Evolutionary conservation across 148 eudicot species (phyloP), one percentile per base, ranked within the genome.

Genomic region (Talinum fruticosum): DNA sequence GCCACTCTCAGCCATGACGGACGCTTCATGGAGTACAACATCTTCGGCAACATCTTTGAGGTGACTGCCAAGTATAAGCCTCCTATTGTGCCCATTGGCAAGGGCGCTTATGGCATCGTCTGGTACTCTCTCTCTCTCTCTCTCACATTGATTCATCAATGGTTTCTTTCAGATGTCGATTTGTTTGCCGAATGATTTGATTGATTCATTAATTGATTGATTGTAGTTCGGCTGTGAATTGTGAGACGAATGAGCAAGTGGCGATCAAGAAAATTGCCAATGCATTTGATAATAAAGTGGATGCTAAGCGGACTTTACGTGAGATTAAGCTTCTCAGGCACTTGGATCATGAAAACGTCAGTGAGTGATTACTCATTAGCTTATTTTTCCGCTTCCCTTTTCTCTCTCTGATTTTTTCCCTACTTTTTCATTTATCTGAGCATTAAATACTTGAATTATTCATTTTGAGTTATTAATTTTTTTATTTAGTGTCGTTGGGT

Each of bases 81-180:
- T 35, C 98, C 98, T 3, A 91, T 94, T 80, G 87, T 90, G 96
- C 97, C 98, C 5, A 94, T 94, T 75, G 98, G 98, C 36, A 94
- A 92, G 78, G 98, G 98, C 66, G 98, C 98, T 28, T 94, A 94
- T 78, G 98, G 98, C 84, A 92, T 94, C 77, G 98, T 94, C 62
- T 94, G 98, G 98, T 93, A 87, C 33, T 65, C 65, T 68, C 6
- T 1, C 4, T 66, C 10, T 71, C 16, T 66, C 0, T 29, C 38
- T 13, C 8, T 37, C 1, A 4, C 38, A 18, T 66, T 30, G 33
- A 32, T 75, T 65, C 72, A 12, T 54, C 53, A 6, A 32, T 65
- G 35, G 32, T 30, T 36, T 65, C 5, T 19, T 41, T 61, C 5
- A n/a, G 3, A 21, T 38, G 47, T 57, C 75, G 80, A 4, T 78